Percentiles rank a stretch among this genome's conserved stretches.
phyloP scores from a whole-genome alignment of 805 yeast species.

The Sungouiella blattae region DNA sequence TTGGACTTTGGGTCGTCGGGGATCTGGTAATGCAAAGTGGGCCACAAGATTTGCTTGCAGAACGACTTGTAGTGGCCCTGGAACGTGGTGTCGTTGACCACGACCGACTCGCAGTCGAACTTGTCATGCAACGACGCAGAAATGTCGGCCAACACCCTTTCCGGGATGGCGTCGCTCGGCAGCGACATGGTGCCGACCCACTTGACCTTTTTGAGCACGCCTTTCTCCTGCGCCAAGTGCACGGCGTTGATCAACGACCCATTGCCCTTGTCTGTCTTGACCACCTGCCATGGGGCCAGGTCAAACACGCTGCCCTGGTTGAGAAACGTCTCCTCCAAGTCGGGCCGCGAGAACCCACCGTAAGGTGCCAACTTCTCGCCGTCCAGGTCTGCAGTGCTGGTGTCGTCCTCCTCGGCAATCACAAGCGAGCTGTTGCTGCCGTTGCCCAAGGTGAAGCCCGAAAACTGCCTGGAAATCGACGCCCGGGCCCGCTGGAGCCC shows the following conservation, averaged over 20 bases:
- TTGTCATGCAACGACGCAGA: conserved; percentile 42
- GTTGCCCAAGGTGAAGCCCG: conserved; percentile 19
- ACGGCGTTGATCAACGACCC: conserved; percentile 88
- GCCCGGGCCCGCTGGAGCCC: background rate
- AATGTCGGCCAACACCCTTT: conserved; percentile 51
- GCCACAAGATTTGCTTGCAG: conserved; percentile 96
- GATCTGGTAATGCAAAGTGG: conserved; percentile 87
- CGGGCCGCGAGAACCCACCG: conserved; percentile 73
- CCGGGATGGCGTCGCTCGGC: conserved; percentile 81
- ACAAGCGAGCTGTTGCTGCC: conserved; percentile 29
- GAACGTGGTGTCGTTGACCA: conserved; percentile 73
- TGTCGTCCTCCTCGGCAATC: conserved; percentile 30
- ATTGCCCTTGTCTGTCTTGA: conserved; percentile 71
- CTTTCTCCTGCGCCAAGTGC: conserved; percentile 45
- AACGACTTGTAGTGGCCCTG: conserved; percentile 89
- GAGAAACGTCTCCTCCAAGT: conserved; percentile 44
- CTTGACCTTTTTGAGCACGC: conserved; percentile 33
- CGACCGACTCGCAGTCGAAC: conserved; percentile 61
- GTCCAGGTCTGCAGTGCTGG: conserved; percentile 8
- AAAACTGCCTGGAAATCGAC: conserved; percentile 5
- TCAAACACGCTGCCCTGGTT: conserved; percentile 46
- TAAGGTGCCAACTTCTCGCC: conserved; percentile 49
- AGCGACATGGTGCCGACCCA: conserved; percentile 95
- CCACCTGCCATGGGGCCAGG: conserved; percentile 70
- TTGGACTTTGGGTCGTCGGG: conserved; percentile 93